phyloP scores from a whole-genome alignment of 768 basidiomycete species.

The Glaciozyma martinii region DNA sequence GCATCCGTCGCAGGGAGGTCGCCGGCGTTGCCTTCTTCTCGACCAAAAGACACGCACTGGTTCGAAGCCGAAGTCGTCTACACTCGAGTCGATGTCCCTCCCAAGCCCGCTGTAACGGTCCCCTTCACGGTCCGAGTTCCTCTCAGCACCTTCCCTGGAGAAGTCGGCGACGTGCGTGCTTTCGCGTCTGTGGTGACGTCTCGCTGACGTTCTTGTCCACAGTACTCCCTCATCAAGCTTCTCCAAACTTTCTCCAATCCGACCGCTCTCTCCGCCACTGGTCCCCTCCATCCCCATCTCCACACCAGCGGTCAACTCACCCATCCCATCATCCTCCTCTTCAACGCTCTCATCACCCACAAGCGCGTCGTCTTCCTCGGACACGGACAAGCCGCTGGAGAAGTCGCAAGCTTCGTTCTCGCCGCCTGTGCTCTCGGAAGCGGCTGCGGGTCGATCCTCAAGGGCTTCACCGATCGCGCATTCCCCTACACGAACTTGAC shows the following conservation, averaged over 20 bases:
- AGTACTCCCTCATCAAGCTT: constrained; percentile 89
- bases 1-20: not conserved
- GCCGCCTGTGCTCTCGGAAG: constrained; percentile 89
- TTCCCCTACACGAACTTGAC: constrained; percentile 91
- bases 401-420: constrained; percentile 82
- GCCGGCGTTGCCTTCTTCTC: not conserved
- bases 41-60: constrained; percentile 79
- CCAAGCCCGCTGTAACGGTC: not conserved
- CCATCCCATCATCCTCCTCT: constrained; percentile 86
- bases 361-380: constrained; percentile 96
- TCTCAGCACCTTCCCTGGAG: constrained; percentile 76
- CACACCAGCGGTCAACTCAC: constrained; percentile 85
- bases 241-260: constrained; percentile 72
- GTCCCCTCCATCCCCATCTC: constrained; percentile 79
- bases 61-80: constrained; percentile 78
- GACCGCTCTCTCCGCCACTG: constrained; percentile 42
- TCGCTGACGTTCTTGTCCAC: not conserved
- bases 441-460: constrained; percentile 68
- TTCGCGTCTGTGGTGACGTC: not conserved
- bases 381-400: constrained; percentile 75
- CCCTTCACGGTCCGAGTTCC: constrained; percentile 73
- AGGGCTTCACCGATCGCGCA: constrained; percentile 80
- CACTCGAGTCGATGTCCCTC: constrained; percentile 56
- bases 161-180: constrained; percentile 82
- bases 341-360: constrained; percentile 89